Conservation (phyloP, 371 early-diverging fungal species). For the Saksenaea vasiformis region DNA sequence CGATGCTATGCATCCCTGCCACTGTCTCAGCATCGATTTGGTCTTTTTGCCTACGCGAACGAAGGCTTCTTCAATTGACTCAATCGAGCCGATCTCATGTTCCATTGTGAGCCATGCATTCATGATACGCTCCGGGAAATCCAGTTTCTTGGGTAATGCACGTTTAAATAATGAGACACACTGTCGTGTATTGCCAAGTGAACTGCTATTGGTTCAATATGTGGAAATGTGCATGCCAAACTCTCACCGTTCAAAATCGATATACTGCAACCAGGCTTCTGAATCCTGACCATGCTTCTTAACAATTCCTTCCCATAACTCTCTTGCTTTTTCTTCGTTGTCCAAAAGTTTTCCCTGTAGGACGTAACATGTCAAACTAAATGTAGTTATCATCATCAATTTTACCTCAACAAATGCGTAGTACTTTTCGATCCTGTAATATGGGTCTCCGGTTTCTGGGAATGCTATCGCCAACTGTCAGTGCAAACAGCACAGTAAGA, state of each 20-base stretch:
- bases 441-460: slow-evolving; percentile 47
- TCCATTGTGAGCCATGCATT: slow-evolving; percentile 53
- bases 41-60: slow-evolving; percentile 28
- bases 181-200: slow-evolving; percentile 18
- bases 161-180: slow-evolving; percentile 44
- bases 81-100: slow-evolving; percentile 47
- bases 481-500: neutral
- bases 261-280: slow-evolving; percentile 48
- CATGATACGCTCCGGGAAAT: slow-evolving; percentile 54
- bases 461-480: slow-evolving; percentile 22
- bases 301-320: slow-evolving; percentile 38
- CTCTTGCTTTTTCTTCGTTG: slow-evolving; percentile 29
- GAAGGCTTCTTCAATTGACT: slow-evolving; percentile 23
- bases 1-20: slow-evolving; percentile 18
- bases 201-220: slow-evolving; percentile 3
- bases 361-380: neutral
- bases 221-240: neutral
- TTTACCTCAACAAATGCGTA: slow-evolving; percentile 47
- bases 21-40: slow-evolving; percentile 26
- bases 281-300: slow-evolving; percentile 27
- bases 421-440: slow-evolving; percentile 55
- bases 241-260: slow-evolving; percentile 47
- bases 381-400: neutral
- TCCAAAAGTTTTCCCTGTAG: slow-evolving; percentile 19
- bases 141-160: slow-evolving; percentile 39